Conservation (phyloP, 805 yeast genomes). For the Barnettozyma sp. region DNA sequence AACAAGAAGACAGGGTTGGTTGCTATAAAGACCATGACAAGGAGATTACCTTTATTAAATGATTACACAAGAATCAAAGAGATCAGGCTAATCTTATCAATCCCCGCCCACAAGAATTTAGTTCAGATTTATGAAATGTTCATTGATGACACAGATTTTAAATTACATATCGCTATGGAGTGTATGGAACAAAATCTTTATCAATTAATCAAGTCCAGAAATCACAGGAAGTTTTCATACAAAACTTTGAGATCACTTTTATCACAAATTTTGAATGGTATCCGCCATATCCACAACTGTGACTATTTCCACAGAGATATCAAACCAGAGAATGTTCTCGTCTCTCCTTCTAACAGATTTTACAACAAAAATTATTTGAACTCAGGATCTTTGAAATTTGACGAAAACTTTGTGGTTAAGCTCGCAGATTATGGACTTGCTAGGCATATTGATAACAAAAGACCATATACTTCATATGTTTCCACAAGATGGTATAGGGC, state of each 20-base stretch:
- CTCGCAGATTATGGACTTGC: slow-evolving; percentile 80
- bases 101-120: slow-evolving; percentile 65
- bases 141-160: slow-evolving; percentile 51
- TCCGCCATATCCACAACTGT: slow-evolving; percentile 70
- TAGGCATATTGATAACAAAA: slow-evolving; percentile 45
- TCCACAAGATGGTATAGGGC: slow-evolving; percentile 85
- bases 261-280: slow-evolving; percentile 66
- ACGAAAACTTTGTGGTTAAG: slow-evolving; percentile 52
- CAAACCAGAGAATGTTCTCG: slow-evolving; percentile 87
- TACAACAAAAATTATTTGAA: slow-evolving; percentile 33
- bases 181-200: slow-evolving; percentile 75
- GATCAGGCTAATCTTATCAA: slow-evolving; percentile 54
- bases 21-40: slow-evolving; percentile 78
- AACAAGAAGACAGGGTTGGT: slow-evolving; percentile 39
- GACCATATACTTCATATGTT: slow-evolving; percentile 66
- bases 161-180: slow-evolving; percentile 83
- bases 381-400: slow-evolving; percentile 17
- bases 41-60: slow-evolving; percentile 42
- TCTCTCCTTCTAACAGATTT: slow-evolving; percentile 50
- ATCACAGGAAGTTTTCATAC: slow-evolving; percentile 45
- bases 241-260: slow-evolving; percentile 58
- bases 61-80: slow-evolving; percentile 59
- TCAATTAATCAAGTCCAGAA: slow-evolving; percentile 65
- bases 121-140: slow-evolving; percentile 76
- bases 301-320: slow-evolving; percentile 82